These are phyloP conservation scores for Stephania japonica DNA, from an alignment of 164 flowering plant species.

Conservation along the genomic window DNA sequence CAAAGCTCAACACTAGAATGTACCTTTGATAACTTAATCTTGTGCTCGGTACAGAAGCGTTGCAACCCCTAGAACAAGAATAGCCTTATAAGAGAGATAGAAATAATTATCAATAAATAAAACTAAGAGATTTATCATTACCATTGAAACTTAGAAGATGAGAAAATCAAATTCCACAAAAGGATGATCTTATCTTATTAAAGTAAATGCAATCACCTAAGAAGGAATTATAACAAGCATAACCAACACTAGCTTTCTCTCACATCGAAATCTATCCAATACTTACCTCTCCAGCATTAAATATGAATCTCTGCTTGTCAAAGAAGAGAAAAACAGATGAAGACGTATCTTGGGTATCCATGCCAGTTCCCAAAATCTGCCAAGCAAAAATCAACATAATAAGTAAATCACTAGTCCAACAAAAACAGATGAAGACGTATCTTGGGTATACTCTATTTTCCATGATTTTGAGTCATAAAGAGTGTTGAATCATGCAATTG, in stretches of 20 bases:
- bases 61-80: conserved; percentile 72
- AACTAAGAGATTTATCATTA: not conserved
- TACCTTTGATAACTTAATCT: conserved; percentile 92
- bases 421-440: too few relatives aligned
- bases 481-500: too few relatives aligned
- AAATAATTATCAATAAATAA: not conserved
- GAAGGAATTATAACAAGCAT: too few relatives aligned
- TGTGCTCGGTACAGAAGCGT: conserved; percentile 92
- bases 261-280: too few relatives aligned
- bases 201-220: not conserved
- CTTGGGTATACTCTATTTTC: too few relatives aligned
- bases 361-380: conserved; percentile 94
- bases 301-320: conserved; percentile 86
- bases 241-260: too few relatives aligned
- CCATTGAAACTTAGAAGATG: not conserved
- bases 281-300: conserved; percentile 94
- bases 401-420: too few relatives aligned
- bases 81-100: not conserved
- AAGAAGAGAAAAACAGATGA: conserved; percentile 93
- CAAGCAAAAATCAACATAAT: conserved; percentile 1
- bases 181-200: not conserved
- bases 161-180: not conserved
- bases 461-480: too few relatives aligned
- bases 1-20: not conserved
- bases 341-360: conserved; percentile 97